A percentile compares a stretch with the other conserved stretches of the same genome.
phyloP scores from a whole-genome alignment of 768 basidiomycete genomes.

The Filobasidium floriforme region DNA sequence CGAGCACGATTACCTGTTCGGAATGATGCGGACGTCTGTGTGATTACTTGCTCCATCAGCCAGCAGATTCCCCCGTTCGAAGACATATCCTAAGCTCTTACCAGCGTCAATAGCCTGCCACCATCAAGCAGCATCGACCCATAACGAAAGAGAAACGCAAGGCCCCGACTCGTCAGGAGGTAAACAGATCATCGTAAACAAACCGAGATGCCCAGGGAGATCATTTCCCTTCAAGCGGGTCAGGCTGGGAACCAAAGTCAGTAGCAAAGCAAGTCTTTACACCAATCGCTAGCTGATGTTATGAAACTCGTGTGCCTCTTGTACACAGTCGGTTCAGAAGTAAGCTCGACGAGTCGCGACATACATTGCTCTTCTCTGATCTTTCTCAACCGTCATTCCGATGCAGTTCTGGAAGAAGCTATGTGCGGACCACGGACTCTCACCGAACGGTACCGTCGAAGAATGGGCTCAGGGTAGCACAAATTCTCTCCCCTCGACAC shows the following conservation, averaged over 20 bases:
- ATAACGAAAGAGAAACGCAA: no score
- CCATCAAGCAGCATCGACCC: no score
- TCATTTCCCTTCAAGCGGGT: conserved; percentile 54
- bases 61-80: no score
- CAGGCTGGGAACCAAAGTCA: conserved; percentile 89
- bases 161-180: neutral
- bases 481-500: conserved; percentile 15
- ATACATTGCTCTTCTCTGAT: neutral
- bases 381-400: neutral
- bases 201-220: conserved; percentile 43
- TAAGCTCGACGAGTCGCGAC: conserved; percentile 18
- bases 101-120: no score
- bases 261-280: conserved; percentile 29
- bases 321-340: conserved; percentile 70
- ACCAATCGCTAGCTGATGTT: neutral
- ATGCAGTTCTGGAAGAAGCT: conserved; percentile 88
- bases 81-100: no score
- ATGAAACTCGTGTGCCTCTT: neutral
- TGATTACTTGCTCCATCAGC: no score
- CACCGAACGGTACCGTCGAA: conserved; percentile 86
- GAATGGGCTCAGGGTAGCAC: conserved; percentile 63
- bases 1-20: no score
- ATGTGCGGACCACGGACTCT: conserved; percentile 97
- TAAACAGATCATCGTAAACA: neutral
- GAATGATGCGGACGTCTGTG: no score